phyloP scores from a whole-genome alignment of 2,329 filamentous ascomycete genomes.

The Curvularia verruculosa region DNA sequence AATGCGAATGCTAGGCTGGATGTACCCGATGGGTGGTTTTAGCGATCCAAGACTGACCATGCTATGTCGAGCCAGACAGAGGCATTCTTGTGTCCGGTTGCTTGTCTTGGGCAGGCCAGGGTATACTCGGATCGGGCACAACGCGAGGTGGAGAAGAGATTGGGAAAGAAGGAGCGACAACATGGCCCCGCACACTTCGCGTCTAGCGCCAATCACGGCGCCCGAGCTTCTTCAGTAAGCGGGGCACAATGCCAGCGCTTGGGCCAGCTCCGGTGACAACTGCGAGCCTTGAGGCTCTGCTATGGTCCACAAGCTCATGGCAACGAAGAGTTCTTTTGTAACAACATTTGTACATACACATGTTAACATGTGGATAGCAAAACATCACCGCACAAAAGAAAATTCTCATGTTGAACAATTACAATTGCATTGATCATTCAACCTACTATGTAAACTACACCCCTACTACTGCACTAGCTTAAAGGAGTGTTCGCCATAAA shows the following conservation, averaged over 20 bases:
- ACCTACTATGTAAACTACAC: not conserved
- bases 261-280: not conserved
- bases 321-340: not conserved
- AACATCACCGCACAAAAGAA: not conserved
- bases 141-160: slow-evolving; percentile 1
- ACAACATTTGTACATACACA: not conserved
- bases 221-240: slow-evolving; percentile 3
- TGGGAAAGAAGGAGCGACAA: slow-evolving; percentile 16
- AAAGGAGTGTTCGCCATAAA: slow-evolving; percentile 1
- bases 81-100: not conserved
- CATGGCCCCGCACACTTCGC: slow-evolving; percentile 19
- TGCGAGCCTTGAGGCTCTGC: not conserved
- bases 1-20: slow-evolving; percentile 4
- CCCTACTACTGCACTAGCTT: not conserved
- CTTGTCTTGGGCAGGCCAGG: slow-evolving; percentile 6
- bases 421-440: not conserved
- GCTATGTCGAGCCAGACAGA: slow-evolving; percentile 3
- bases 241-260: slow-evolving; percentile 9
- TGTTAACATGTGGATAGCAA: not conserved
- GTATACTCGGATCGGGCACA: not conserved
- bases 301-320: not conserved
- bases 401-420: not conserved
- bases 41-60: slow-evolving; percentile 20
- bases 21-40: slow-evolving; percentile 6
- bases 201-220: slow-evolving; percentile 15